Conservation (phyloP, 257 asterid genomes). For the Ilex asprella region DNA sequence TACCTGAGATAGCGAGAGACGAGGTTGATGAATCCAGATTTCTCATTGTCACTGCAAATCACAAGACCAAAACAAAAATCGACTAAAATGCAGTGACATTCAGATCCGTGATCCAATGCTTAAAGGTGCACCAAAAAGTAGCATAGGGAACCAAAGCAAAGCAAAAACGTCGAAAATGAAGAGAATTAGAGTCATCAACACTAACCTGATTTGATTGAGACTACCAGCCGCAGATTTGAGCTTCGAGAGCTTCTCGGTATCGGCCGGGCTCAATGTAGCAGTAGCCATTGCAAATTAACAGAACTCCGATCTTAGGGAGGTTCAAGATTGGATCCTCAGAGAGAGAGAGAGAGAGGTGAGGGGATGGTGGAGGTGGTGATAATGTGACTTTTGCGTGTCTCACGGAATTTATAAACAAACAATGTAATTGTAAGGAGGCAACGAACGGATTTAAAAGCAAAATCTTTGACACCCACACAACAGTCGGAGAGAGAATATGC, state of each 20-base stretch:
- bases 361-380: neutral
- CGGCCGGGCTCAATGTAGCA: conserved; percentile 36
- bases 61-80: neutral
- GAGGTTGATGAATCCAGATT: conserved; percentile 69
- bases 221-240: conserved; percentile 58
- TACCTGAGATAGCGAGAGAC: conserved; percentile 90
- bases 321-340: neutral
- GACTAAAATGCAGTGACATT: neutral
- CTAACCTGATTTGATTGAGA: conserved; percentile 72
- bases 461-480: too few relatives aligned
- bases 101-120: neutral
- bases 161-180: neutral
- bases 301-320: conserved; percentile 29
- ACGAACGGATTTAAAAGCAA: too few relatives aligned
- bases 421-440: too few relatives aligned
- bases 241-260: conserved; percentile 54
- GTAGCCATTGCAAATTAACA: conserved; percentile 35
- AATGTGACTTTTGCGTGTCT: neutral
- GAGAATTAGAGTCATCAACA: neutral
- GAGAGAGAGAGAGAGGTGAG: neutral
- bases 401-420: neutral
- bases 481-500: too few relatives aligned
- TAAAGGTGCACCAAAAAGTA: neutral
- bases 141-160: neutral
- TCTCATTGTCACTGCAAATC: conserved; percentile 74